A percentile compares a stretch with the other conserved stretches of the same genome.
phyloP scores from a whole-genome alignment of 2,329 filamentous ascomycete genomes.

The Fusarium longipes region DNA sequence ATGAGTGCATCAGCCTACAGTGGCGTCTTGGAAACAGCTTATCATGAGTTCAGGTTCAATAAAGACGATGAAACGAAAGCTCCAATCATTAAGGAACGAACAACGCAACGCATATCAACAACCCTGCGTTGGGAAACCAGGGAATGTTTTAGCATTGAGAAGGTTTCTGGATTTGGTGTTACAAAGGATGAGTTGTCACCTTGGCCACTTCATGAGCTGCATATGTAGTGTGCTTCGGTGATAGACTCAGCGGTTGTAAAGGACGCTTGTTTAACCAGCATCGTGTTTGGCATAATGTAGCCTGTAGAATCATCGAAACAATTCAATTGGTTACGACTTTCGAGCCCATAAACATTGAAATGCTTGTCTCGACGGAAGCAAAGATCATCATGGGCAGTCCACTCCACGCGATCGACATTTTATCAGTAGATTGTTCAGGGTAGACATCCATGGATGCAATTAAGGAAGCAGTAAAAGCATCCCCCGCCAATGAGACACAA shows the following conservation, averaged over 20 bases:
- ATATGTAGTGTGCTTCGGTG: slow-evolving; percentile 2
- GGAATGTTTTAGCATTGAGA: slow-evolving; percentile 9
- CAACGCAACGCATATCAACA: slow-evolving; percentile 12
- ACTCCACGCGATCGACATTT: slow-evolving; percentile 12
- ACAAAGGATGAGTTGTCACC: slow-evolving; percentile 35
- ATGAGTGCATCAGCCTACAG: not conserved
- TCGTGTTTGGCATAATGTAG: not conserved
- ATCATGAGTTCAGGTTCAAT: not conserved
- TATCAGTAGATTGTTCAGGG: slow-evolving; percentile 17
- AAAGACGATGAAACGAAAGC: not conserved
- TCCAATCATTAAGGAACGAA: slow-evolving; percentile 17
- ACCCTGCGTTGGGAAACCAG: slow-evolving; percentile 11
- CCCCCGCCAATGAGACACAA: slow-evolving; percentile 32
- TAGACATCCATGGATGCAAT: slow-evolving; percentile 7
- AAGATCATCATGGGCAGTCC: not conserved
- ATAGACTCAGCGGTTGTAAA: not conserved
- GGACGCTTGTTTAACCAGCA: not conserved
- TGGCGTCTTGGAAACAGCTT: not conserved
- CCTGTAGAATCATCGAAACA: too few species aligned
- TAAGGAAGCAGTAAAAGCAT: slow-evolving; percentile 5
- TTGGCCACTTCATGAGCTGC: slow-evolving; percentile 7
- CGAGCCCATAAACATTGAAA: not conserved
- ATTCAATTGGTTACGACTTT: not conserved
- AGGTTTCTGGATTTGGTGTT: not conserved
- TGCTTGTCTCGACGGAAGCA: not conserved